Evolutionary conservation across 148 eudicot genomes (phyloP).

Genomic region (Diospyros kaki): DNA sequence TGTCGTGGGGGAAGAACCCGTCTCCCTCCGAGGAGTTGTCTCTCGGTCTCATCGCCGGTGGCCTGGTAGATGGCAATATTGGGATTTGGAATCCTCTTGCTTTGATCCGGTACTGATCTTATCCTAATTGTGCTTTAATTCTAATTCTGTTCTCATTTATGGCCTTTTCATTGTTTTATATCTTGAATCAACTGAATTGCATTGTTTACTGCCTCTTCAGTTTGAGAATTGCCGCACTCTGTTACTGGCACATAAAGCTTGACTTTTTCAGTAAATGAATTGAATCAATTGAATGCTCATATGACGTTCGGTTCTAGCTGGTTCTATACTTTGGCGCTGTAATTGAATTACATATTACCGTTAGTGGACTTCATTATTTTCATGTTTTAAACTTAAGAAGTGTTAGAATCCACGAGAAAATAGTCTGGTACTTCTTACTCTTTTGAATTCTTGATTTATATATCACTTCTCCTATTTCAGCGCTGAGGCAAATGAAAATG

Average conservation of each 20-base stretch:
- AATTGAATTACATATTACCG: not conserved
- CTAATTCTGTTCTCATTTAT: not conserved
- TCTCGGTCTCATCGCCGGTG: constrained; percentile 74
- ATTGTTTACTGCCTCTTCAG: not conserved
- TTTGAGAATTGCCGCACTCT: not conserved
- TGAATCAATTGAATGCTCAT: not conserved
- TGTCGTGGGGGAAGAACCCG: constrained; percentile 64
- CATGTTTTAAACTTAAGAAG: too few relatives aligned
- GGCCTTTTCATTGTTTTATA: not conserved
- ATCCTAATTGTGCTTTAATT: not conserved
- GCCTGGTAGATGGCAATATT: constrained; percentile 67
- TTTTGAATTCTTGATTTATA: too few relatives aligned
- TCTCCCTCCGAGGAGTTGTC: constrained; percentile 55
- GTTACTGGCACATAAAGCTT: not conserved
- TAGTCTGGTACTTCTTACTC: too few relatives aligned
- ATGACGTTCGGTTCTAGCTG: not conserved
- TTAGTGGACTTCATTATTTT: not conserved
- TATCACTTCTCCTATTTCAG: constrained; percentile 27
- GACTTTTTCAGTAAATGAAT: not conserved
- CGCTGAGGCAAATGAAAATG: constrained; percentile 38
- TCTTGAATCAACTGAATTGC: not conserved
- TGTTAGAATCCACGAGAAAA: too few relatives aligned
- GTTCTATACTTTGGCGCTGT: not conserved
- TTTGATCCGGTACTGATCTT: constrained; percentile 46
- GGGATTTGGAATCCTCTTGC: constrained; percentile 70